Conservation (phyloP, 2,329 filamentous ascomycete species). For the Ophiostoma montium region DNA sequence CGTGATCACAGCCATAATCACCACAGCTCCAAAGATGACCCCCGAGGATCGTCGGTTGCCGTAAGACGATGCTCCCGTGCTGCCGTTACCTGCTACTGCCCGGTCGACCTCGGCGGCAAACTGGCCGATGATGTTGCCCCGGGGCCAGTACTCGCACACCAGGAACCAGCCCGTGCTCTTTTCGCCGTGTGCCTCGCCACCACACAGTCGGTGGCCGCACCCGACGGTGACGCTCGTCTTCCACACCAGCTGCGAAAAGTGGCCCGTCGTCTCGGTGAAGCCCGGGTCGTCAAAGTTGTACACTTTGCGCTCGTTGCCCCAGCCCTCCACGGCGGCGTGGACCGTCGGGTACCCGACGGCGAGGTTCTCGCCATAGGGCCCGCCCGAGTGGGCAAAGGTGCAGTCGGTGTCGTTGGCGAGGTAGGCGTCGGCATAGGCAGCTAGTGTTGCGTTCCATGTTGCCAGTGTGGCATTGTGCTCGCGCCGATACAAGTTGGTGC, state of each 20-base stretch:
- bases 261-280: constrained; percentile 47
- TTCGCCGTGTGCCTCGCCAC: constrained; percentile 11
- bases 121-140: constrained; percentile 45
- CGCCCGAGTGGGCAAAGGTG: constrained; percentile 41
- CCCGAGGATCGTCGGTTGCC: background rate
- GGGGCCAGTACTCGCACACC: constrained; percentile 56
- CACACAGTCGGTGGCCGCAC: constrained; percentile 33
- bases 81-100: constrained; percentile 7
- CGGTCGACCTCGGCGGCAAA: constrained; percentile 32
- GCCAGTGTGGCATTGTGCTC: constrained; percentile 46
- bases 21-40: background rate
- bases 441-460: constrained; percentile 51
- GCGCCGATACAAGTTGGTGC: constrained; percentile 50
- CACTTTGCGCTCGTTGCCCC: constrained; percentile 44
- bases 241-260: constrained; percentile 66
- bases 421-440: constrained; percentile 38
- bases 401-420: constrained; percentile 26
- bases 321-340: constrained; percentile 42
- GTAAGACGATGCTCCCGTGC: too few relatives aligned
- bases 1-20: background rate
- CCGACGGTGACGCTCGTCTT: constrained; percentile 45
- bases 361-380: constrained; percentile 61
- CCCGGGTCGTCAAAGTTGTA: constrained; percentile 46
- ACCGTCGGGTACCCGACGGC: constrained; percentile 51
- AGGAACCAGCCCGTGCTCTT: constrained; percentile 43